These are phyloP conservation scores for Suhomyces kilbournensis DNA, from an alignment of 805 yeast genomes.

Conservation along the genomic window DNA sequence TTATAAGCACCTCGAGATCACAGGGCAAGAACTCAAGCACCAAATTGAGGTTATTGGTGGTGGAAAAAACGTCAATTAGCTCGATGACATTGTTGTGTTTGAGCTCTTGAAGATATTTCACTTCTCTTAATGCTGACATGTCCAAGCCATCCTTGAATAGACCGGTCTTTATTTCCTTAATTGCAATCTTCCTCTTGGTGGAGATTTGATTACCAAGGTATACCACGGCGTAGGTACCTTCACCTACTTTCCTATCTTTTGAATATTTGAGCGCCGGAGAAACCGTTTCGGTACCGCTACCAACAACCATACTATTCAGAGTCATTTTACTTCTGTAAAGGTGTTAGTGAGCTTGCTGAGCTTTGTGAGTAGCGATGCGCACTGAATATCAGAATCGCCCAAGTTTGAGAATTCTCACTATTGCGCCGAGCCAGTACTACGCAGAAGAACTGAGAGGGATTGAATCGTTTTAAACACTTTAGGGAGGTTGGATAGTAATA, in stretches of 20 bases:
- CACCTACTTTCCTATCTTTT: conserved; percentile 87
- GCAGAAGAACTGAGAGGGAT: neutral
- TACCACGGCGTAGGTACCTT: conserved; percentile 98
- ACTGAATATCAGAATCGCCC: neutral
- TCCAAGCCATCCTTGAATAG: conserved; percentile 94
- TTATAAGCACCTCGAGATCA: conserved; percentile 85
- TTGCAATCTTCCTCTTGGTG: conserved; percentile 65
- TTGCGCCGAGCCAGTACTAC: neutral
- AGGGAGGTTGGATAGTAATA: too few relatives aligned
- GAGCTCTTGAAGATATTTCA: conserved; percentile 81
- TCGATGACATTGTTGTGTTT: conserved; percentile 78
- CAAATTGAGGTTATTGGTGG: conserved; percentile 63
- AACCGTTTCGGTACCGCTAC: neutral
- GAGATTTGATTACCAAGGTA: conserved; percentile 71
- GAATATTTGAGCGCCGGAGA: conserved; percentile 24
- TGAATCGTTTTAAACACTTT: too few relatives aligned
- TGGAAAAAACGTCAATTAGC: conserved; percentile 80
- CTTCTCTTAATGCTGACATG: conserved; percentile 95
- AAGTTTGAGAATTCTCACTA: neutral
- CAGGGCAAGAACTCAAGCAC: conserved; percentile 93
- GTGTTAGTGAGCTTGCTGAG: neutral
- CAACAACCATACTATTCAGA: neutral
- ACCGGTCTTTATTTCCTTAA: conserved; percentile 93
- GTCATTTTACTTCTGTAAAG: neutral
- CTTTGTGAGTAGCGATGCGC: neutral